Base-by-base conservation (phyloP, 2,329 filamentous ascomycete species). In the Fonsecaea multimorphosa region DNA sequence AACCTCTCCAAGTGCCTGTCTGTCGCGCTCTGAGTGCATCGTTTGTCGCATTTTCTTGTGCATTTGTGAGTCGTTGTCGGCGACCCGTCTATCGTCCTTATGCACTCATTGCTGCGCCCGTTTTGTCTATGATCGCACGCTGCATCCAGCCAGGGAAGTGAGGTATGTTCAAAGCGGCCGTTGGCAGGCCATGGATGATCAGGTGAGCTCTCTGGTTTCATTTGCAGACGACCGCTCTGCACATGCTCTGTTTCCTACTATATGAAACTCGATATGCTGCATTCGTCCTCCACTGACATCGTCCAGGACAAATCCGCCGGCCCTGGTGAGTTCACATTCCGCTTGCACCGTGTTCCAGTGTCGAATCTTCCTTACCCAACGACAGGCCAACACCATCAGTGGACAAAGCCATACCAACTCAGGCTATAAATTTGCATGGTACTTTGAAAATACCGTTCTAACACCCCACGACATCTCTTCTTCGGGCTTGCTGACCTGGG, bases 21-120 rank as follows among this genome's bases (percentile, higher is more conserved):
- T 49, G 19, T 49, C 44, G 44, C 24, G 44, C 44, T 19, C 44
- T 49, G 44, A 49, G 44, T 49, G 44, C 44, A 49, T 49, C 44
- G 44, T 27, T n/a, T 3, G 44, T 49, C 8, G 3, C 44, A 9
- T 12, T 24, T 11, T 49, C 9, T 24, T 24, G 44, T 49, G 19
- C 19, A 12, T 24, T 49, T 49, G 19, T 49, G 44, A 49, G 11
- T 24, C 19, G 22, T n/a, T 49, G 44, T 49, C 44, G 44, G n/a
- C 44, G 44, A 11, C 44, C 38, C 16, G 27, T 58, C 19, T 27
- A 19, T 29, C 19, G 3, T 24, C n/a, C 5, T 31, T n/a, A 3
- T 58, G 14, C 27, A 9, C 11, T 38, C 11, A 44, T 24, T 24
- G 38, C 40, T 6, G 16, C 44, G 9, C 19, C n/a, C 19, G 3